Conservation (phyloP, 1,284 basidiomycete species). For the Boletus holoroseus region DNA sequence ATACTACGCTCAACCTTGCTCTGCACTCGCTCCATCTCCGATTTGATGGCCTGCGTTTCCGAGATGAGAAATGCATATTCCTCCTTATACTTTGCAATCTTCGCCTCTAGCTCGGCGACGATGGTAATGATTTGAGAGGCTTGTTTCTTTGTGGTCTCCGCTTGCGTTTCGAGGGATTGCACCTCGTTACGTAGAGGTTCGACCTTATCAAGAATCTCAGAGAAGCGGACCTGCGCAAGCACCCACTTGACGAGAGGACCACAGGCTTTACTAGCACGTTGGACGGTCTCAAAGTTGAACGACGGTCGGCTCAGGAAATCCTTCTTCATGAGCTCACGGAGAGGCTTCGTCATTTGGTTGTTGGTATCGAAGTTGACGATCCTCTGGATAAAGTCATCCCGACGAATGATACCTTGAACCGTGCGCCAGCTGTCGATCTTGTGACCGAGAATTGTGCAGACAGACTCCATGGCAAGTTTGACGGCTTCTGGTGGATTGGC, state of each 20-base stretch:
- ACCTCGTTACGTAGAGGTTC: constrained; percentile 97
- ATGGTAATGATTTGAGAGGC: constrained; percentile 87
- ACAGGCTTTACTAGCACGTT: constrained; percentile 95
- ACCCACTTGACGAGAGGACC: constrained; percentile 99
- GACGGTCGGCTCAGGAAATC: constrained; percentile 90
- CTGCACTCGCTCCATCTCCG: constrained; percentile 97
- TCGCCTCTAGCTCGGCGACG: constrained; percentile 88
- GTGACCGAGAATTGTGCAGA: constrained; percentile 96
- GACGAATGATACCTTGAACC: constrained; percentile 93
- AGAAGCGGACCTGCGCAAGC: constrained; percentile 95
- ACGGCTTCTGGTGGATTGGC: constrained; percentile 97
- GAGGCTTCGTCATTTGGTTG: constrained; percentile 80
- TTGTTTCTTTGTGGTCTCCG: constrained; percentile 89
- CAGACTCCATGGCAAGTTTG: constrained; percentile 98
- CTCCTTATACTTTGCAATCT: constrained; percentile 93
- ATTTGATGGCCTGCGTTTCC: constrained; percentile 95
- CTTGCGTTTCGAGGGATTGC: constrained; percentile 85
- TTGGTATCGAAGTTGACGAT: constrained; percentile 98
- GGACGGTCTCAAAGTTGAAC: constrained; percentile 94
- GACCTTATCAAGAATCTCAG: constrained; percentile 96
- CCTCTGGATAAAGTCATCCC: constrained; percentile 95
- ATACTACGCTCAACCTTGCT: constrained; percentile 96
- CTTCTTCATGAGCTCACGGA: constrained; percentile 90
- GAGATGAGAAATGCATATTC: constrained; percentile 97
- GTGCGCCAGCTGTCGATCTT: constrained; percentile 97